Evolutionary conservation across 345 rosid species (phyloP), one percentile per base, ranked within the genome.

Genomic region (Sonneratia caseolaris): DNA sequence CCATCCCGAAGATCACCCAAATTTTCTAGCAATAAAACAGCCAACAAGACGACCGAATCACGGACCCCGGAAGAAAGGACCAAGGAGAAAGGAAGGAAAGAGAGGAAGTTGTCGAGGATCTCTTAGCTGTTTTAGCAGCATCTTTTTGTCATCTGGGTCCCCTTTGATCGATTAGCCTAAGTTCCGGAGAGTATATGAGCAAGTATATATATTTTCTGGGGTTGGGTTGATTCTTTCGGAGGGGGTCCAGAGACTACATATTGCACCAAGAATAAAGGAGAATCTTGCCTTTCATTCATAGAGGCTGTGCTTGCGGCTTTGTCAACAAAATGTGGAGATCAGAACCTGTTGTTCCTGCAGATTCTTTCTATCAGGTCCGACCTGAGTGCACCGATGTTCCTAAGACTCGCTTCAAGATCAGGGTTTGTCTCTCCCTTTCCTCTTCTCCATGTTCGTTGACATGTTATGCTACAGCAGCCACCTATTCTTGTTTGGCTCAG

Each of bases 321-420:
- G 61, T 64, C 43, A 32, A 69, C 14, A 67, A 48, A 73, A 95
- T 95, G 99, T 88, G 97, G 96, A 79, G 76, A 45, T 67, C 90
- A 64, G 76, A 75, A 40, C 65, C 77, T 12, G 87, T 88, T 66
- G 87, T 85, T 68, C 89, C 96, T 62, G 92, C 93, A 51, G 99
- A 95, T 85, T 84, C 92, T 77, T 95, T 86, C 76, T 95, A 95
- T 68, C 80, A 82, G 89, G 91, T 95, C 80, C 90, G 98, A 22
- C 92, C 98, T 61, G 97, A 95, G 66, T 92, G 97, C 83, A 88
- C 87, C 49, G 93, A 95, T 82, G 99, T 88, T 68, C 97, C 98
- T 49, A 90, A 86, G 75, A 80, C 94, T 79, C 82, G 81, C 80
- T 95, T 95, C 86, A 90, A 86, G 78, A 95, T 95, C 86, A 92